Conservation (phyloP, 1,284 basidiomycete species). For the Peniophora sp. region DNA sequence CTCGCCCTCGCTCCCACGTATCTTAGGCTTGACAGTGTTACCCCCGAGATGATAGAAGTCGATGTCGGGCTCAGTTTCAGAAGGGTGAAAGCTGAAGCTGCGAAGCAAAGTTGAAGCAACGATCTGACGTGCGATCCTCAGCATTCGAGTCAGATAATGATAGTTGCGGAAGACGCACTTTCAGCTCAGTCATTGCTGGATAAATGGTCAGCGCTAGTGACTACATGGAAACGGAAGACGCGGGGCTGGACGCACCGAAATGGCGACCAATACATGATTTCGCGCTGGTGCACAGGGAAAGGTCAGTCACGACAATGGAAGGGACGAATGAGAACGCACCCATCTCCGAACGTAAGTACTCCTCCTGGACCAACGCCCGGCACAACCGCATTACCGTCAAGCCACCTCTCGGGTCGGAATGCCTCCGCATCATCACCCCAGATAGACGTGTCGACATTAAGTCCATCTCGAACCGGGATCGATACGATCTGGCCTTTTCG, state of each 20-base stretch:
- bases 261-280: conserved; percentile 14
- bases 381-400: conserved; percentile 13
- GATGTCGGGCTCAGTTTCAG: conserved; percentile 9
- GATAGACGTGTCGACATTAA: conserved; percentile 12
- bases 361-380: conserved; percentile 9
- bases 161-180: not conserved
- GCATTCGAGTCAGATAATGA: too few relatives aligned
- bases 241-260: too few relatives aligned
- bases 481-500: conserved; percentile 8
- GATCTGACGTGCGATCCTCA: too few relatives aligned
- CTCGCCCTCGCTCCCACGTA: conserved; percentile 13
- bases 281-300: conserved; percentile 1
- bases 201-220: too few relatives aligned
- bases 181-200: not conserved
- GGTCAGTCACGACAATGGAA: not conserved
- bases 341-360: conserved; percentile 15
- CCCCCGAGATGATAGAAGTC: conserved; percentile 15
- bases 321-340: conserved; percentile 6
- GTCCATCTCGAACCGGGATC: conserved; percentile 13
- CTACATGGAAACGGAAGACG: too few relatives aligned
- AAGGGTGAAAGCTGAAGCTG: conserved; percentile 9
- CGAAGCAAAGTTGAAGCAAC: conserved; percentile 9
- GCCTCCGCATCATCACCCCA: conserved; percentile 13
- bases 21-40: conserved; percentile 14
- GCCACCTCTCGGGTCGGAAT: conserved; percentile 16